phyloP scores from a whole-genome alignment of 2,329 filamentous ascomycete genomes.

The Orbilia quercus region DNA sequence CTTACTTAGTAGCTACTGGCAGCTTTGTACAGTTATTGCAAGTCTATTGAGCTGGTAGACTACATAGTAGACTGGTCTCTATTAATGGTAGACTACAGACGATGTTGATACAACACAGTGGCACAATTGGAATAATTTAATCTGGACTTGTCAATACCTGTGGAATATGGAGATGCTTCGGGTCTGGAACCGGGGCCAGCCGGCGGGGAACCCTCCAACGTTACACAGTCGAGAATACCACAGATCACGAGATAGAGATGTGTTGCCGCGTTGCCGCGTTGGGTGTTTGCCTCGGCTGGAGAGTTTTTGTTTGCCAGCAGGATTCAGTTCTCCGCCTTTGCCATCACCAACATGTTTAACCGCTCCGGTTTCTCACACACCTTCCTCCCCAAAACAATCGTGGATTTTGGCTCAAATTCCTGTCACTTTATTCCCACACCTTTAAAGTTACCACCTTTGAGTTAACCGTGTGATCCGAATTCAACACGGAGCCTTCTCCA shows the following conservation, averaged over 20 bases:
- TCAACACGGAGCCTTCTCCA: conserved; percentile 2
- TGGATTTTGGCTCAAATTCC: conserved; percentile 42
- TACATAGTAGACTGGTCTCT: too few relatives aligned
- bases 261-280: conserved; percentile 3
- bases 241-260: neutral
- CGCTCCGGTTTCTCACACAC: conserved; percentile 52
- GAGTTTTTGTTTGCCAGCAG: conserved; percentile 12
- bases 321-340: conserved; percentile 6
- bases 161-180: too few relatives aligned
- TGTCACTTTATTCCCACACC: conserved; percentile 51
- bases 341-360: conserved; percentile 52
- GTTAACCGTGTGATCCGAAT: conserved; percentile 17
- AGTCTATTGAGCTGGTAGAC: too few relatives aligned
- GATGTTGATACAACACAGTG: too few relatives aligned
- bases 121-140: too few relatives aligned
- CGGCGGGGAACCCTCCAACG: too few relatives aligned
- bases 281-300: conserved; percentile 2
- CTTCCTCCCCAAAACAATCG: conserved; percentile 49
- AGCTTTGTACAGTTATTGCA: too few relatives aligned
- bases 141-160: too few relatives aligned
- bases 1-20: too few relatives aligned
- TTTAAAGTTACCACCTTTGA: conserved; percentile 17
- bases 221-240: neutral
- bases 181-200: too few relatives aligned
- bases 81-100: too few relatives aligned